Base-by-base conservation (phyloP, 2,329 filamentous ascomycete species). In the Cercospora citrullina region DNA sequence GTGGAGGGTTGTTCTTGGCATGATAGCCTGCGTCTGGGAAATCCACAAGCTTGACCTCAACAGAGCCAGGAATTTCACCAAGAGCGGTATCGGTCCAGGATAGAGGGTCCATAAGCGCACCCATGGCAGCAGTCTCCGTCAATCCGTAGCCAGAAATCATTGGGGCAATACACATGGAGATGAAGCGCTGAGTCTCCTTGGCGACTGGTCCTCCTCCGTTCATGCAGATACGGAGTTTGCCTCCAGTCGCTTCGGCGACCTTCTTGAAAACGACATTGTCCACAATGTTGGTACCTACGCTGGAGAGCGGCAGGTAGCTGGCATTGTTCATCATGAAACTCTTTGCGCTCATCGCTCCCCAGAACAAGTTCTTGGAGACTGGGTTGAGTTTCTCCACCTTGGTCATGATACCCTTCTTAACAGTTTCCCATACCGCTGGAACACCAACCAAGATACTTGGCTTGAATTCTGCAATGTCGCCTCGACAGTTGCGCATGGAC, bases 71-170 rank as follows among this genome's bases (percentile, higher is more conserved):
- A 55, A 94, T 85, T 62, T 94, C 89, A 31, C 95, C 95, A 65
- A 96, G 87, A 23, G 92, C 87, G 30, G 85, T 81, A 65, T 91
- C 86, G 10, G 91, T 92, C 89, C 91, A 98, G 72, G 94, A 89
- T 72, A 95, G 82, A 0, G 95, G 94, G 74, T 93, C 92, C 80
- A 90, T 91, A 48, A 95, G 81, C n/a, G 90, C 87, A 67, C 91
- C 92, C 84, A 91, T 93, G 72, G 69, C 77, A 1, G 75, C 66
- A n/a, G 95, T 98, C 82, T 99, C 95, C 1, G 95, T 99, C 72
- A 99, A 84, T 69, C 95, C 95, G 78, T 99, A 99, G 10, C 95
- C 95, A 71, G 86, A 88, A 73, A 99, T 89, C 94, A 99, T 97
- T 31, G 95, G 95, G 23, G 93, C 93, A 64, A 99, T 89, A 55